Evolutionary conservation across 495 filamentous ascomycete genomes (phyloP).

Genomic region (Podospora anserina): DNA sequence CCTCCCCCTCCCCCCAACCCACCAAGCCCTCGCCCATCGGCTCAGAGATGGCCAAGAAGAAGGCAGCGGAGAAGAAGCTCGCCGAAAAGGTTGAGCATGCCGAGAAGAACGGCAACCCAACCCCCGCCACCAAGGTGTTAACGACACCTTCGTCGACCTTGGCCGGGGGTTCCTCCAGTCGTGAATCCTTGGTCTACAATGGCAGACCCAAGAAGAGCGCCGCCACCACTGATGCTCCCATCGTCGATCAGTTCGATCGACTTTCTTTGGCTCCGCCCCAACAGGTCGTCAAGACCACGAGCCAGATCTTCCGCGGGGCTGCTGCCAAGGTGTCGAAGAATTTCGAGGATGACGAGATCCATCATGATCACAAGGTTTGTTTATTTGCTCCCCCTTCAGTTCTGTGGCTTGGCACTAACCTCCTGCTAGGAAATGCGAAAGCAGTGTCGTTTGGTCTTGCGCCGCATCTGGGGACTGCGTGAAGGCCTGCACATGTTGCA

Average conservation of each 20-base stretch:
- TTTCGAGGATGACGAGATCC: background rate
- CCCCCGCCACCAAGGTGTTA: background rate
- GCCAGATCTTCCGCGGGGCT: background rate
- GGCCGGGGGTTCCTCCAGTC: background rate
- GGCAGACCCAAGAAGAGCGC: background rate
- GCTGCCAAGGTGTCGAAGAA: background rate
- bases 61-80: background rate
- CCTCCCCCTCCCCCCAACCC: too few relatives aligned
- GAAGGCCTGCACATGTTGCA: constrained; percentile 14
- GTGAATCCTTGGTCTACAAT: background rate
- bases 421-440: background rate
- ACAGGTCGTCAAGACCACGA: background rate
- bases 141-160: background rate
- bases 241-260: background rate
- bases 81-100: background rate
- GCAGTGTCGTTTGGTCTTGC: background rate
- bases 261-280: background rate
- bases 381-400: background rate
- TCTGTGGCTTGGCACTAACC: background rate
- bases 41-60: background rate
- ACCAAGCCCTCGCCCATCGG: background rate
- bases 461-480: constrained; percentile 20
- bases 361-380: background rate
- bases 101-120: background rate
- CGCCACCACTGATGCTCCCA: background rate